Percentiles rank a stretch among this genome's conserved stretches.
These are phyloP conservation scores for Hypoxylon sp. DNA, from an alignment of 2,329 filamentous ascomycete genomes.

Conservation along the genomic window DNA sequence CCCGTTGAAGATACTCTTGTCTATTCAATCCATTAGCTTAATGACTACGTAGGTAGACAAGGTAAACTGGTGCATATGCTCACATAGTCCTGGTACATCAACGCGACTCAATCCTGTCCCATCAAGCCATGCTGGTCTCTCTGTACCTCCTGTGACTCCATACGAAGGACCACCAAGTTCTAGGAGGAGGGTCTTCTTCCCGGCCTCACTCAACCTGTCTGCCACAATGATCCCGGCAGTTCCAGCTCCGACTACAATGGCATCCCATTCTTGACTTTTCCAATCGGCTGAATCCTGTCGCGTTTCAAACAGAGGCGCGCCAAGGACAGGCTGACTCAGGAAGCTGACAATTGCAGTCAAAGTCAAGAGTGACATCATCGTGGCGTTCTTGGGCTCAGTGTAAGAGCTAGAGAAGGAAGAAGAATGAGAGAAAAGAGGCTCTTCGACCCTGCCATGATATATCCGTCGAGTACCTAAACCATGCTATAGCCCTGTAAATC, in stretches of 20 bases:
- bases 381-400: constrained; percentile 10
- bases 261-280: constrained; percentile 52
- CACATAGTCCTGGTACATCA: constrained; percentile 67
- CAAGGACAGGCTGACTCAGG: constrained; percentile 29
- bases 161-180: constrained; percentile 67
- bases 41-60: not conserved
- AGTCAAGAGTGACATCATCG: constrained; percentile 40
- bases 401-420: not conserved
- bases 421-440: not conserved
- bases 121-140: constrained; percentile 63
- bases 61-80: constrained; percentile 27
- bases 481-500: constrained; percentile 2
- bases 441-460: constrained; percentile 30
- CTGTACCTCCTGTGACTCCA: constrained; percentile 63
- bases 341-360: constrained; percentile 26
- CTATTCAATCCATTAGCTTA: constrained; percentile 45
- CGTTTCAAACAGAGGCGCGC: constrained; percentile 31
- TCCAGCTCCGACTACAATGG: constrained; percentile 65
- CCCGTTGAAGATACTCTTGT: constrained; percentile 65
- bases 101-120: constrained; percentile 65
- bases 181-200: constrained; percentile 66
- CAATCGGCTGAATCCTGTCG: constrained; percentile 44
- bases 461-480: not conserved
- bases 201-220: constrained; percentile 65
- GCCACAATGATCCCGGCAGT: constrained; percentile 68